A percentile compares a stretch with the other conserved stretches of the same genome.
These are phyloP conservation scores for Nitzschia palea DNA, from an alignment of 108 stramenopile species.

Conservation along the genomic window DNA sequence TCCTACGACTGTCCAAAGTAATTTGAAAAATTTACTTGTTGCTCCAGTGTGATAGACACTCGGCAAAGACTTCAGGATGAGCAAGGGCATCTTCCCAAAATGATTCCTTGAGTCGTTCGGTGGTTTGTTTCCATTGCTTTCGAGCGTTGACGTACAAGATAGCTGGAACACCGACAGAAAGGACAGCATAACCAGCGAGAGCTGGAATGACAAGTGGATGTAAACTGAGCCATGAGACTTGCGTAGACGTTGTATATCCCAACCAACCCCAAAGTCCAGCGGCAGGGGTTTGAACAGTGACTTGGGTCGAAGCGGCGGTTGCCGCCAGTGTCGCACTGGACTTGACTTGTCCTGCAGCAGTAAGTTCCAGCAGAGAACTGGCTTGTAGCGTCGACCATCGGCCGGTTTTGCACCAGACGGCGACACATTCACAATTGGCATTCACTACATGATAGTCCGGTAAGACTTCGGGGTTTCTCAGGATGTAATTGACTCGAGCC, in stretches of 20 bases:
- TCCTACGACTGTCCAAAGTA: too few relatives aligned
- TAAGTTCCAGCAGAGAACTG: constrained; percentile 43
- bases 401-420: constrained; percentile 76
- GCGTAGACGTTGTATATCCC: constrained; percentile 61
- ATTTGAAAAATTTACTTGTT: constrained; percentile 7
- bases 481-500: constrained; percentile 45
- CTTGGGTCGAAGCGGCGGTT: constrained; percentile 52
- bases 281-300: constrained; percentile 70
- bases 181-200: constrained; percentile 64
- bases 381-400: constrained; percentile 63
- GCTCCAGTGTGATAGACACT: constrained; percentile 70
- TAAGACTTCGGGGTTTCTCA: constrained; percentile 35
- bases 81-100: constrained; percentile 67
- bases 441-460: constrained; percentile 71
- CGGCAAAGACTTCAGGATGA: constrained; percentile 70
- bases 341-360: constrained; percentile 73
- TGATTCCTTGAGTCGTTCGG: constrained; percentile 44
- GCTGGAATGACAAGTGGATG: constrained; percentile 75
- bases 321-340: constrained; percentile 67
- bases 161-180: constrained; percentile 68
- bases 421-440: constrained; percentile 83
- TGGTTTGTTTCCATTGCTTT: constrained; percentile 63
- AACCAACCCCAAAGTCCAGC: constrained; percentile 81
- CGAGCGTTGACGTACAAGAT: constrained; percentile 45
- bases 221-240: constrained; percentile 43